phyloP scores from a whole-genome alignment of 2,329 filamentous ascomycete genomes.

The Colletotrichum cordylinicola region DNA sequence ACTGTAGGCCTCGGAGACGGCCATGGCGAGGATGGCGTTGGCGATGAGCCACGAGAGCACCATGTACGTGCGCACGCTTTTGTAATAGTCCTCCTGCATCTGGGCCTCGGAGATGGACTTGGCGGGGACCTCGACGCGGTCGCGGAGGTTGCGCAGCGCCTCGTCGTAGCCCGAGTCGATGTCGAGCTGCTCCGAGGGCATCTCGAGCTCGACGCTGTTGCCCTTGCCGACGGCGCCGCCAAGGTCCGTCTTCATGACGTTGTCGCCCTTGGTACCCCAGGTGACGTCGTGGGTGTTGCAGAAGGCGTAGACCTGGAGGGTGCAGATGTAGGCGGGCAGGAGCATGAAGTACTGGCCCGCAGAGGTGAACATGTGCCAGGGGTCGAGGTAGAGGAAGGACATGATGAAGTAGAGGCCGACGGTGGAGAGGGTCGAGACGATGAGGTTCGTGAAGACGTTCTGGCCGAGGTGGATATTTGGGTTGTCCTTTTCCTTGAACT shows the following conservation, averaged over 20 bases:
- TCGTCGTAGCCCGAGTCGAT: conserved; percentile 98
- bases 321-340: conserved; percentile 94
- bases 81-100: conserved; percentile 98
- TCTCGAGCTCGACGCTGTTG: conserved; percentile 86
- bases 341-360: conserved; percentile 91
- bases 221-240: conserved; percentile 83
- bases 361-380: conserved; percentile 98
- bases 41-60: conserved; percentile 92
- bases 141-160: conserved; percentile 92
- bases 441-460: conserved; percentile 93
- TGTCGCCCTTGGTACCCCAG: conserved; percentile 99
- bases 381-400: conserved; percentile 95
- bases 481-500: conserved; percentile 64
- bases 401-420: conserved; percentile 95
- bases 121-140: conserved; percentile 81
- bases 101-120: conserved; percentile 73
- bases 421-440: conserved; percentile 88
- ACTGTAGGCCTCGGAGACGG: conserved; percentile 85
- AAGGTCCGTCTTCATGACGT: conserved; percentile 90
- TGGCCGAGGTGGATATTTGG: conserved; percentile 66
- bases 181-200: conserved; percentile 97
- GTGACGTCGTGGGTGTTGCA: conserved; percentile 99
- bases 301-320: conserved; percentile 96
- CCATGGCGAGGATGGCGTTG: conserved; percentile 94
- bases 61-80: conserved; percentile 96